Percentiles rank a stretch among this genome's conserved stretches.
phyloP scores from a whole-genome alignment of 306 rosid species.

The peach (Prunus persica) region Prunus_persica_NCBIv2 NC_034009.1:34732001-34732500 shows the following conservation, averaged over 20 bases:
- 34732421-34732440: background rate
- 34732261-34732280: background rate
- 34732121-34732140: background rate
- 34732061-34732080: no score
- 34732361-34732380: no score
- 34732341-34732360: background rate
- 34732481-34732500: no score
- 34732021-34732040: no score
- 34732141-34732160: background rate
- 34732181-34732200: background rate
- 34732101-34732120: no score
- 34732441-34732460: no score
- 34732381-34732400: background rate
- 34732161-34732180: no score
- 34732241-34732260: background rate
- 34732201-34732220: slow-evolving; percentile 2
- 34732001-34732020: no score
- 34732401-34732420: slow-evolving; percentile 7
- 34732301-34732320: background rate
- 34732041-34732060: no score
- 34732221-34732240: background rate
- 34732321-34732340: background rate
- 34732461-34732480: no score
- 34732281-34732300: background rate
- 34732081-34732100: no score